Conservation (phyloP, 371 early-diverging fungal genomes). For the Apophysomyces ossiformis region DNA sequence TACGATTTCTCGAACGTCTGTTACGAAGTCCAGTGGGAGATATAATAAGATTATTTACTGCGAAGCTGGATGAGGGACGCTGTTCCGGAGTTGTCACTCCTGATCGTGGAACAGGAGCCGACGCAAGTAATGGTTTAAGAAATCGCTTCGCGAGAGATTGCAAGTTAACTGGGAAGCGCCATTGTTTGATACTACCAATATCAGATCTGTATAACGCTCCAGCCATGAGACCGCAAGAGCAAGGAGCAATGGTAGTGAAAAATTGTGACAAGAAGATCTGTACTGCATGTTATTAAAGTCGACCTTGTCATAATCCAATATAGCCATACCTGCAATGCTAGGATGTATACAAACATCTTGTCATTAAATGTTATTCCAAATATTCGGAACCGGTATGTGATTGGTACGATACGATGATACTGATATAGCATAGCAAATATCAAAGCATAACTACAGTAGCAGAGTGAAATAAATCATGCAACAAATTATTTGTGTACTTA, state of each 20-base stretch:
- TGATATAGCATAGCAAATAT: constrained; percentile 68
- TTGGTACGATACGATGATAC: constrained; percentile 63
- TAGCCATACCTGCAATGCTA: constrained; percentile 61
- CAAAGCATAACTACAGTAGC: constrained; percentile 53
- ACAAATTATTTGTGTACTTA: constrained; percentile 26
- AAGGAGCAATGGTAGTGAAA: constrained; percentile 60
- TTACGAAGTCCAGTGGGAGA: constrained; percentile 36
- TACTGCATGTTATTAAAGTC: not conserved
- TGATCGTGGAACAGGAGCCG: constrained; percentile 56
- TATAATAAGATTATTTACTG: constrained; percentile 40
- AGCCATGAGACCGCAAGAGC: constrained; percentile 61
- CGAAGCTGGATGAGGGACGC: constrained; percentile 25
- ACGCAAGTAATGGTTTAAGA: constrained; percentile 43
- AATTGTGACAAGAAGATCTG: constrained; percentile 36
- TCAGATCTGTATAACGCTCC: constrained; percentile 68
- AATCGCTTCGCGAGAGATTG: constrained; percentile 36
- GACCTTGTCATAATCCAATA: not conserved
- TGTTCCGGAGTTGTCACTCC: constrained; percentile 51
- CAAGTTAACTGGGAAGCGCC: constrained; percentile 61
- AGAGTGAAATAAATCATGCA: not conserved
- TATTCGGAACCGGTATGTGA: constrained; percentile 63
- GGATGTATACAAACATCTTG: constrained; percentile 64
- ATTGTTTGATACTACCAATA: constrained; percentile 60
- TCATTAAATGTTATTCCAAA: constrained; percentile 68
- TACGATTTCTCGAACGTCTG: constrained; percentile 20